Evolutionary conservation across 2,329 filamentous ascomycete genomes (phyloP).

Genomic region (Ophiostoma piceae): DNA sequence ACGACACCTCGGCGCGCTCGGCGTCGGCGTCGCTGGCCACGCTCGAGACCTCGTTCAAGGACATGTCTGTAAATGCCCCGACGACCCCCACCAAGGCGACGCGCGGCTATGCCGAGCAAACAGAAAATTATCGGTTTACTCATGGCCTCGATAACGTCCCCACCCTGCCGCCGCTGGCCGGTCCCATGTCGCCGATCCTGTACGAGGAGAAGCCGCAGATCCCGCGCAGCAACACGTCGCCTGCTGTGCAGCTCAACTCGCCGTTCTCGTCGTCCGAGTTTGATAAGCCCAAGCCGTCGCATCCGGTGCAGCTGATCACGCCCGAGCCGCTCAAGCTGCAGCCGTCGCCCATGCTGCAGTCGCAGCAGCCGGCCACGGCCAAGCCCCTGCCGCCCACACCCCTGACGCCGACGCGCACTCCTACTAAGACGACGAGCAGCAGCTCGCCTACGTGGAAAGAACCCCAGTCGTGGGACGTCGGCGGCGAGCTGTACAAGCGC

Average conservation of each 20-base stretch:
- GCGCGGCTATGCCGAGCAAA: neutral
- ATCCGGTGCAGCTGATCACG: neutral
- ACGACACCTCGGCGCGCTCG: constrained; percentile 35
- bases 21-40: constrained; percentile 25
- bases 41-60: constrained; percentile 6
- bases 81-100: neutral
- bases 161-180: neutral
- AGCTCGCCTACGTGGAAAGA: constrained; percentile 36
- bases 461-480: constrained; percentile 57
- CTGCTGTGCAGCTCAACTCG: constrained; percentile 5
- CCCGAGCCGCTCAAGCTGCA: constrained; percentile 6
- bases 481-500: constrained; percentile 74
- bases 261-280: neutral
- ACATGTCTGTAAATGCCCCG: neutral
- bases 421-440: constrained; percentile 18
- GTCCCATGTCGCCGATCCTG: neutral
- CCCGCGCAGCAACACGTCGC: constrained; percentile 2
- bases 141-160: neutral
- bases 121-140: neutral
- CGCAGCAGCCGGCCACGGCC: neutral
- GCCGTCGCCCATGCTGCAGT: neutral
- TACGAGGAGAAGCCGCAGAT: constrained; percentile 12
- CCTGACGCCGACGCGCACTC: constrained; percentile 19
- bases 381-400: constrained; percentile 9
- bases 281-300: neutral